Evolutionary conservation across 2,329 filamentous ascomycete genomes (phyloP).

Genomic region (Trichothecium sympodiale): DNA sequence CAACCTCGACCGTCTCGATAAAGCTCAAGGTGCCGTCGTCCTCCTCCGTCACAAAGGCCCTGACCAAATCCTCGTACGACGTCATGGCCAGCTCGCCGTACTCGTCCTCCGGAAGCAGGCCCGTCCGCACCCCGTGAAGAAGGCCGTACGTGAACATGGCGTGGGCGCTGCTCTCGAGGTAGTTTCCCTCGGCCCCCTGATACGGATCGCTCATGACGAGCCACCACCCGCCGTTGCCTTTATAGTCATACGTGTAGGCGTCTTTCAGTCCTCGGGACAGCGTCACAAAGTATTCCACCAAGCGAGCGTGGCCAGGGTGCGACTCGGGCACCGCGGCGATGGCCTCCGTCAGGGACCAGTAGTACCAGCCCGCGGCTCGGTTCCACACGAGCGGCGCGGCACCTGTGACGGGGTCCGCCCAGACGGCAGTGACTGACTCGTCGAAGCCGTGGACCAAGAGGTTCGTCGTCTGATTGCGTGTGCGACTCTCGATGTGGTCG

Average conservation of each 20-base stretch:
- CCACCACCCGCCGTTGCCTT: constrained; percentile 47
- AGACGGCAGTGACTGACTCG: constrained; percentile 31
- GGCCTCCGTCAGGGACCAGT: constrained; percentile 38
- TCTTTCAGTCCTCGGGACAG: constrained; percentile 28
- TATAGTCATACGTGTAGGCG: constrained; percentile 25
- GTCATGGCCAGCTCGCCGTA: constrained; percentile 12
- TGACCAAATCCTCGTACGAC: constrained; percentile 23
- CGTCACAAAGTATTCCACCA: constrained; percentile 26
- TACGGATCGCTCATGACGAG: constrained; percentile 41
- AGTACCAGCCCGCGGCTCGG: constrained; percentile 43
- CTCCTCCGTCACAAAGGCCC: constrained; percentile 33
- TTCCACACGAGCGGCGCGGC: constrained; percentile 42
- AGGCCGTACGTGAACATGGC: constrained; percentile 47
- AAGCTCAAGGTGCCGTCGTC: constrained; percentile 36
- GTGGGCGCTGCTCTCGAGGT: constrained; percentile 47
- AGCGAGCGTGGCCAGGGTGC: constrained; percentile 22
- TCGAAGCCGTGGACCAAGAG: constrained; percentile 46
- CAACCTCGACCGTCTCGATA: constrained; percentile 40
- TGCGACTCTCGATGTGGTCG: constrained; percentile 31
- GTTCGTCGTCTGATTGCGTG: constrained; percentile 23
- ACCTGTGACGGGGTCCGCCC: constrained; percentile 39
- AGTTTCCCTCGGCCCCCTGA: constrained; percentile 39
- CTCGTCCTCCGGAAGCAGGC: constrained; percentile 12
- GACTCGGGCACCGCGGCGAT: constrained; percentile 31
- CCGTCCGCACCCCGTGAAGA: constrained; percentile 27